Conservation (phyloP, 257 asterid genomes). For the Thymus mandschuricus region DNA sequence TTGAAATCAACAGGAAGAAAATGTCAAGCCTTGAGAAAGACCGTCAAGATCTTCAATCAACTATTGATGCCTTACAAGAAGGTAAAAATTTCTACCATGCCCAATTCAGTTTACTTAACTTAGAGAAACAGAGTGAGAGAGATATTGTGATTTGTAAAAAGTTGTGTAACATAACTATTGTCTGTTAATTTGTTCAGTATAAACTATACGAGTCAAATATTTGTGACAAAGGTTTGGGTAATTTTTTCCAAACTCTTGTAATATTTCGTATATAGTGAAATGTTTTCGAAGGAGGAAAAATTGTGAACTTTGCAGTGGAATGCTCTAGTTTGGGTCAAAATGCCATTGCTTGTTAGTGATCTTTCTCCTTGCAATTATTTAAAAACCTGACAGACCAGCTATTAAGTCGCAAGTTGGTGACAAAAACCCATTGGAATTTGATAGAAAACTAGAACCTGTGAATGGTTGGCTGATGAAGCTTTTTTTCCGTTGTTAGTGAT, state of each 20-base stretch:
- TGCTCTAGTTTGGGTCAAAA: slow-evolving; percentile 12
- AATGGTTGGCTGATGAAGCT: not conserved
- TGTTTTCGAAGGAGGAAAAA: slow-evolving; percentile 10
- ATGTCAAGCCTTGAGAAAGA: slow-evolving; percentile 88
- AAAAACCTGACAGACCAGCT: not conserved
- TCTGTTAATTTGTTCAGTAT: not conserved
- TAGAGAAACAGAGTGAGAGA: slow-evolving; percentile 3
- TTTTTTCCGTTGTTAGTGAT: not conserved
- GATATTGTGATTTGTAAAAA: slow-evolving; percentile 5
- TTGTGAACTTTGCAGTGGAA: slow-evolving; percentile 1
- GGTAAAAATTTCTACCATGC: slow-evolving; percentile 43
- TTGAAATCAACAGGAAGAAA: slow-evolving; percentile 62
- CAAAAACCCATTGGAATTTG: not conserved
- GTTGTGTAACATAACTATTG: slow-evolving; percentile 2
- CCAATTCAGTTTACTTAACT: slow-evolving; percentile 3
- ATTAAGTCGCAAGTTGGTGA: not conserved
- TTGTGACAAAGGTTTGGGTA: slow-evolving; percentile 3
- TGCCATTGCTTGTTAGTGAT: slow-evolving; percentile 13
- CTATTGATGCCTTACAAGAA: slow-evolving; percentile 89
- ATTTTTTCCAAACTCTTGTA: not conserved
- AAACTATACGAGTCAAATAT: slow-evolving; percentile 7
- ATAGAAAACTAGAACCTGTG: not conserved
- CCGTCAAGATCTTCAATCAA: slow-evolving; percentile 85
- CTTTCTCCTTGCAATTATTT: slow-evolving; percentile 6
- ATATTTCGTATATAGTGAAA: not conserved